Base-by-base conservation (phyloP, 1,139 yeast species). In the Blastobotrys indianensis region DNA sequence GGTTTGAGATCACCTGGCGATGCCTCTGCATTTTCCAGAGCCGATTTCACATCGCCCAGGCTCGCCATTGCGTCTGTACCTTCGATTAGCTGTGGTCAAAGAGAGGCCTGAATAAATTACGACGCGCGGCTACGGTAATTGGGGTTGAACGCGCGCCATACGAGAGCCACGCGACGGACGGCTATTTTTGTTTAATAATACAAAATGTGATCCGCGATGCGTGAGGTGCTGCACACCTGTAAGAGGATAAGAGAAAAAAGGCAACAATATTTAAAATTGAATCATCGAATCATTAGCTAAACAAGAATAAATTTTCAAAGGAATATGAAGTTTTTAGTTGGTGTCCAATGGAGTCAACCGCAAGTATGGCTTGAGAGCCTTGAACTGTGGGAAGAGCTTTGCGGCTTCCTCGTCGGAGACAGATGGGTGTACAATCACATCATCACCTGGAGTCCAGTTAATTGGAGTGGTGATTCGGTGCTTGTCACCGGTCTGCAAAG, bases 391-490 rank as follows among this genome's bases (percentile, higher is more conserved):
- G 75, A 83, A 85, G 60, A 78, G 67, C 51, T 75, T 75, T 69
- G 76, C 76, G 45, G 94, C 94, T 63, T 79, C 85, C 48, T 78
- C 85, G 64, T 82, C 79, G 46, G 79, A 68, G 46, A 82, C 83
- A 46, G 77, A 65, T 56, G 92, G 90, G 55, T 83, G 90, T 53
- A 85, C 82, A 59, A 85, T 84, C 49, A 85, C 94, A 67, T 85
- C 94, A 57, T 85, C 84, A 58, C 94, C 94, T 49, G 84, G 85
- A 55, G 78, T 75, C 94, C 94, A 85, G 73, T 85, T 84, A 62
- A 85, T 80, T 51, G 95, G 94, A 45, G 94, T 85, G 53, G 88
- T 82, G 56, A 85, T 69, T 58, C 83, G 76, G 70, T 80, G 64
- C 64, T 74, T 74, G 67, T 85, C 94, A 58, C 85, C 82, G 47